Evolutionary conservation across 2,329 filamentous ascomycete species (phyloP).

Genomic region (Alternaria longipes): DNA sequence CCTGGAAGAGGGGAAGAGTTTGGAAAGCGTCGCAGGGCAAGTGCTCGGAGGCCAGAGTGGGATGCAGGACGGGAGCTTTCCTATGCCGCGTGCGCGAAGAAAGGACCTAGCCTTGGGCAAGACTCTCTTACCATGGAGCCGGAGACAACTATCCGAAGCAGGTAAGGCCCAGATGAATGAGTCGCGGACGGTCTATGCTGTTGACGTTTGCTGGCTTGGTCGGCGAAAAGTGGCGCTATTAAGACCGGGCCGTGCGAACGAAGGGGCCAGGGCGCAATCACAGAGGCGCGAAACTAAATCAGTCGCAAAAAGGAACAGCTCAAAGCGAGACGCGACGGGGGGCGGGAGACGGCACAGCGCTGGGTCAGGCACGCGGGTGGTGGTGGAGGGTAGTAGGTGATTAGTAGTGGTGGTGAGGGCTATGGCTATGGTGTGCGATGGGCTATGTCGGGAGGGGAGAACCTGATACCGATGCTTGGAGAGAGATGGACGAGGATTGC

Average conservation of each 20-base stretch:
- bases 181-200: slow-evolving; percentile 43
- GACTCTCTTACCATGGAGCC: slow-evolving; percentile 50
- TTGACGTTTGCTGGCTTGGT: slow-evolving; percentile 44
- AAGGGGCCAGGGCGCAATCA: slow-evolving; percentile 38
- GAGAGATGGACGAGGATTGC: slow-evolving; percentile 9
- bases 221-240: slow-evolving; percentile 40
- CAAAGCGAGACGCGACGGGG: slow-evolving; percentile 17
- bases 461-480: slow-evolving; percentile 4
- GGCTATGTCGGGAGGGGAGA: neutral
- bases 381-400: neutral
- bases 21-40: slow-evolving; percentile 49
- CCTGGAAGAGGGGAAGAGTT: slow-evolving; percentile 44
- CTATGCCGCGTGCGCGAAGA: slow-evolving; percentile 42
- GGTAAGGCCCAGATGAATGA: slow-evolving; percentile 39
- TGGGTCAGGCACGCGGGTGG: slow-evolving; percentile 14
- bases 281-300: slow-evolving; percentile 27
- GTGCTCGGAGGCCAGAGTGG: slow-evolving; percentile 39
- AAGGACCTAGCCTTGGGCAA: slow-evolving; percentile 43
- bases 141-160: slow-evolving; percentile 48
- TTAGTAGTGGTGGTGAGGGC: neutral
- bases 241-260: slow-evolving; percentile 39
- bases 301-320: slow-evolving; percentile 26
- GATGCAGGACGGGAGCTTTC: slow-evolving; percentile 42
- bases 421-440: neutral
- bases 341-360: slow-evolving; percentile 15